Evolutionary conservation across 192 early-diverging fungal species (phyloP), one percentile per base, ranked within the genome.

Genomic region (Hyaloraphidium curvatum): DNA sequence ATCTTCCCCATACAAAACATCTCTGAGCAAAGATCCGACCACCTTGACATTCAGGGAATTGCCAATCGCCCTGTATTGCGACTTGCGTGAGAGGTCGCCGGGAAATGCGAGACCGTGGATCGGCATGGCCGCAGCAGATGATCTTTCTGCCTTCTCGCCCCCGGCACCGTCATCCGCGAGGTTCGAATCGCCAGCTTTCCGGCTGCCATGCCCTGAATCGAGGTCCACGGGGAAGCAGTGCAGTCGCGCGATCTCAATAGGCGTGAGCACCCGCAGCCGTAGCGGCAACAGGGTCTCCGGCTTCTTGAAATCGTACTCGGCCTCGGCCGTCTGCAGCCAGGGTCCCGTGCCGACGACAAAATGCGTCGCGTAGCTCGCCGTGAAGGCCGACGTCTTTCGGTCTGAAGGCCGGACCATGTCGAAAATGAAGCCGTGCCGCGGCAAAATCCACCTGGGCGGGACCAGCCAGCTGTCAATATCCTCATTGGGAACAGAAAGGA

Each of bases 361-460:
- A 53, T 78, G 79, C 7, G 77, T 78, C 17, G 87, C 87, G 55
- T 91, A 94, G 5, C 79, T 75, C 68, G 91, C 74, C n/a, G 78
- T 80, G 51, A 83, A 70, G 50, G 58, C 62, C 0, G 63, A 62
- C 19, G 39, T 56, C 17, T 58, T 40, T n/a, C 56, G 17, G 14
- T 28, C 54, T 30, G 50, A 27, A 30, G 63, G 60, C 26, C 43
- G 53, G 25, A 65, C 60, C 23, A 70, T 56, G 39, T 60, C 56
- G 22, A 61, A 62, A 11, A 22, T 50, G 23, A 39, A 27, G 14
- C 27, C 22, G 1, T 51, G 43, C 23, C 43, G 14, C 43, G 14
- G 14, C 17, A 48, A 25, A 14, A 48, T 22, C 7, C 25, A 48
- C 14, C 7, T 25, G 23, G 5, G 7, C 4, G 43, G 43, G 7